Conservation (phyloP, 2,329 filamentous ascomycete species). For the Trichoderma sp. region DNA sequence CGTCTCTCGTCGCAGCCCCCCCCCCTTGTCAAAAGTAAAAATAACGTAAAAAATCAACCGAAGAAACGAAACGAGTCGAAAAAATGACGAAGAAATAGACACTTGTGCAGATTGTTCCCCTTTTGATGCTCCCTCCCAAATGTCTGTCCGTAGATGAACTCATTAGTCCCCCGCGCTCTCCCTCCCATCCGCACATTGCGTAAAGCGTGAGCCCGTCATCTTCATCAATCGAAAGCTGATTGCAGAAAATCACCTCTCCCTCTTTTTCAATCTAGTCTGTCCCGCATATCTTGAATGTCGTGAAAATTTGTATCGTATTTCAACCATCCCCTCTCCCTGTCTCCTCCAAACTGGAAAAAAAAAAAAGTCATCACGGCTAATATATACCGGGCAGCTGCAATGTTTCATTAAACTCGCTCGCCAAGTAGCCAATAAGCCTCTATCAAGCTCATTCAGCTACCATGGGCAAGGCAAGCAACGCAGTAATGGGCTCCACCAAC, state of each 20-base stretch:
- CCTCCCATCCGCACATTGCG: not conserved
- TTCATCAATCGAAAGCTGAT: conserved; percentile 22
- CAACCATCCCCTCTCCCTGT: not conserved
- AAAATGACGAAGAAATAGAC: conserved; percentile 24
- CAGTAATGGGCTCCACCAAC: not conserved
- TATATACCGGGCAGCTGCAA: conserved; percentile 1
- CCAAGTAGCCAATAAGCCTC: conserved; percentile 4
- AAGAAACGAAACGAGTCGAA: conserved; percentile 1
- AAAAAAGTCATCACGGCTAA: not conserved
- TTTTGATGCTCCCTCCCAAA: conserved; percentile 17
- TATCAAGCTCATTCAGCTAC: not conserved
- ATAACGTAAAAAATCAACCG: not conserved
- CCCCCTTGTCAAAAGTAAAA: not conserved
- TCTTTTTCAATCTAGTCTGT: conserved; percentile 24
- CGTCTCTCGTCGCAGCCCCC: conserved; percentile 12
- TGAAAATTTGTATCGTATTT: conserved; percentile 22
- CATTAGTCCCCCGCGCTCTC: conserved; percentile 5
- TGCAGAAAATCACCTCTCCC: conserved; percentile 25
- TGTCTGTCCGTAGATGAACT: conserved; percentile 23
- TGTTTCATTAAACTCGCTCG: not conserved
- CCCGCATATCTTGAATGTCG: conserved; percentile 14
- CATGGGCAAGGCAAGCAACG: not conserved
- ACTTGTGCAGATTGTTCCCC: conserved; percentile 33
- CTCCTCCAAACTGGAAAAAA: conserved; percentile 4
- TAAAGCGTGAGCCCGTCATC: conserved; percentile 25